Conservation (phyloP, 192 early-diverging fungal genomes). For the Jimgerdemannia flammicorona region DNA sequence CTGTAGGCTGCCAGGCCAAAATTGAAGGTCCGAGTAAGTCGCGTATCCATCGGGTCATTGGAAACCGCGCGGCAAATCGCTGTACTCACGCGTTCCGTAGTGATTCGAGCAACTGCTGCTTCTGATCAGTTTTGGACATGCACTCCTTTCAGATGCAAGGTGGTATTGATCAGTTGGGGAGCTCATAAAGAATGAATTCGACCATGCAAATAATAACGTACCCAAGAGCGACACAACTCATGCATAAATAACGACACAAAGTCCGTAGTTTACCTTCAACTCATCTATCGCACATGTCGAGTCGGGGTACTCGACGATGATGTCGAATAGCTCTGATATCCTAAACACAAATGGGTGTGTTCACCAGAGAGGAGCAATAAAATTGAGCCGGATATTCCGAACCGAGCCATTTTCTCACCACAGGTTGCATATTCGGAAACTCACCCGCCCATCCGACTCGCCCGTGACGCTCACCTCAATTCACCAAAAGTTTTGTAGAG, state of each 20-base stretch:
- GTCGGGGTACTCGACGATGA: conserved; percentile 1
- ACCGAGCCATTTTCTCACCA: too few species aligned
- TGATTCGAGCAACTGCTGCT: not conserved
- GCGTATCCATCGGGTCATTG: not conserved
- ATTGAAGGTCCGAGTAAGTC: not conserved
- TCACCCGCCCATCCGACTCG: too few species aligned
- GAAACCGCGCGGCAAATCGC: not conserved
- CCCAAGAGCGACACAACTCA: not conserved
- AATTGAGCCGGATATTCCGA: not conserved
- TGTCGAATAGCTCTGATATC: not conserved
- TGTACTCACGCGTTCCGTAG: conserved; percentile 5
- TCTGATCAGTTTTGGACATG: conserved; percentile 1
- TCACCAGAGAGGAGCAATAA: not conserved
- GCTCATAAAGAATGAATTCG: too few species aligned
- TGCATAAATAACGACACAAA: not conserved
- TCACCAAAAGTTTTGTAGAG: conserved; percentile 4
- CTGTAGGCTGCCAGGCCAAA: not conserved
- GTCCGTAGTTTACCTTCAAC: not conserved
- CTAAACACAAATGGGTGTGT: not conserved
- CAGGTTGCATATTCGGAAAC: too few species aligned
- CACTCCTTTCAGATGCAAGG: not conserved
- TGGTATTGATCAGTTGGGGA: not conserved
- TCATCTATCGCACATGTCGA: not conserved
- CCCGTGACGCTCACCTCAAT: not conserved
- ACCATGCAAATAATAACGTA: too few species aligned